phyloP scores from a whole-genome alignment of 2,329 filamentous ascomycete species.

The Clarireedia hainanense region DNA sequence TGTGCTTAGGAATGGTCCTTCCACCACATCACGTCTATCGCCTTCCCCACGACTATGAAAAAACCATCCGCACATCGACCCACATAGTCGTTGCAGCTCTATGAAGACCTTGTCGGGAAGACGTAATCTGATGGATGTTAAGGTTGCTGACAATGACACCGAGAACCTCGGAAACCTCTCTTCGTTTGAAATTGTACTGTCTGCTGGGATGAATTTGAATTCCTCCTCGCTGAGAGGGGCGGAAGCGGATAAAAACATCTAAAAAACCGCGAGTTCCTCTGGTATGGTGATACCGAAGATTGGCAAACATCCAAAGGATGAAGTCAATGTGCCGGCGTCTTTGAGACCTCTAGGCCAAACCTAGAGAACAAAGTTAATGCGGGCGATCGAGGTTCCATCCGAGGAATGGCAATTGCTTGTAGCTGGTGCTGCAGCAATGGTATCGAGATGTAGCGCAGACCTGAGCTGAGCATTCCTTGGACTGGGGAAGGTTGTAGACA shows the following conservation, averaged over 20 bases:
- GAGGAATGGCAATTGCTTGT: conserved; percentile 35
- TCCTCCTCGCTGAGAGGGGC: conserved; percentile 68
- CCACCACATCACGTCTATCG: conserved; percentile 21
- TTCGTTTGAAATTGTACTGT: conserved; percentile 74
- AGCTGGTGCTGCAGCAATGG: conserved; percentile 46
- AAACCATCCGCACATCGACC: conserved; percentile 10
- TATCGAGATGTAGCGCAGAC: conserved; percentile 34
- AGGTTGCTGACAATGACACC: conserved; percentile 17
- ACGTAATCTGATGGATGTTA: conserved; percentile 6
- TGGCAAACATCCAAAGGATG: conserved; percentile 20
- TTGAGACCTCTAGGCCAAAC: conserved; percentile 26
- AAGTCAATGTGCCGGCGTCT: conserved; percentile 27
- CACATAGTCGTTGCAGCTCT: neutral
- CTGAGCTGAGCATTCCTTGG: conserved; percentile 23
- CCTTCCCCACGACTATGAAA: conserved; percentile 7
- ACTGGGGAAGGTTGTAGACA: conserved; percentile 36
- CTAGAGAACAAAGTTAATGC: conserved; percentile 56
- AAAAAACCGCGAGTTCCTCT: conserved; percentile 83
- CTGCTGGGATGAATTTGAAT: conserved; percentile 90
- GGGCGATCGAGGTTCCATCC: conserved; percentile 51
- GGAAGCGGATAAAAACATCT: conserved; percentile 88
- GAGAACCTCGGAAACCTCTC: conserved; percentile 40
- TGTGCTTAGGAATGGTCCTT: conserved; percentile 11
- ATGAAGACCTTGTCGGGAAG: neutral
- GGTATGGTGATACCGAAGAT: conserved; percentile 31